Percentiles rank a stretch among this genome's conserved stretches.
These are phyloP conservation scores for Mortierella sp. DNA, from an alignment of 371 early-diverging fungal species.

Conservation along the genomic window DNA sequence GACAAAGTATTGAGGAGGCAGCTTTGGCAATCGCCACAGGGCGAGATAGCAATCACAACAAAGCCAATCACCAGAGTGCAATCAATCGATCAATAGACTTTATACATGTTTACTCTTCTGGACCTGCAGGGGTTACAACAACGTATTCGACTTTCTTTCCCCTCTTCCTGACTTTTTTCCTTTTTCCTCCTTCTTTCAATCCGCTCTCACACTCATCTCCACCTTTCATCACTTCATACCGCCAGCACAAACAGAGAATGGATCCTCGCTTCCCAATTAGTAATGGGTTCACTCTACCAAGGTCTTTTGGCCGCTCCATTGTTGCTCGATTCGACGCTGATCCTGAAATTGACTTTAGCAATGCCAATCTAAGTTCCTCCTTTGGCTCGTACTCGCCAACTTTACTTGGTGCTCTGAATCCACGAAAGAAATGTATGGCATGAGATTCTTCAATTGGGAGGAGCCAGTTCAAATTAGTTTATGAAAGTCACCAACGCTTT, in stretches of 20 bases:
- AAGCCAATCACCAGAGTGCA: no score
- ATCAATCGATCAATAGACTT: no score
- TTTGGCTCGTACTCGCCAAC: slow-evolving; percentile 22
- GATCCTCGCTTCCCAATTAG: slow-evolving; percentile 19
- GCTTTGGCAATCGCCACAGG: no score
- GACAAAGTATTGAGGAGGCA: no score
- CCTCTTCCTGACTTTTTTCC: neutral
- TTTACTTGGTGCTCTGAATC: slow-evolving; percentile 3
- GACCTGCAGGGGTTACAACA: neutral
- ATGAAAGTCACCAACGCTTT: neutral
- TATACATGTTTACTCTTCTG: no score
- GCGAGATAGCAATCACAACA: no score
- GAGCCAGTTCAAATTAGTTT: neutral
- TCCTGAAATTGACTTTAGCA: neutral
- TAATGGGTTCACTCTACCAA: slow-evolving; percentile 42
- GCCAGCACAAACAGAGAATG: slow-evolving; percentile 10
- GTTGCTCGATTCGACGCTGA: slow-evolving; percentile 30
- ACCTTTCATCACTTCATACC: neutral
- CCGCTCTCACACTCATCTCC: neutral
- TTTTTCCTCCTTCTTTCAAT: slow-evolving; percentile 1
- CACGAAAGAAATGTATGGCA: slow-evolving; percentile 39
- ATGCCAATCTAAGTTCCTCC: slow-evolving; percentile 13
- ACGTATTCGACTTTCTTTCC: neutral
- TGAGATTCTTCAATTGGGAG: neutral
- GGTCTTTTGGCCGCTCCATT: slow-evolving; percentile 29